Percentiles rank a stretch among this genome's conserved stretches.
These are phyloP conservation scores for Fraxinus dipetala DNA, from an alignment of 305 asterid species.

Conservation along the genomic window DNA sequence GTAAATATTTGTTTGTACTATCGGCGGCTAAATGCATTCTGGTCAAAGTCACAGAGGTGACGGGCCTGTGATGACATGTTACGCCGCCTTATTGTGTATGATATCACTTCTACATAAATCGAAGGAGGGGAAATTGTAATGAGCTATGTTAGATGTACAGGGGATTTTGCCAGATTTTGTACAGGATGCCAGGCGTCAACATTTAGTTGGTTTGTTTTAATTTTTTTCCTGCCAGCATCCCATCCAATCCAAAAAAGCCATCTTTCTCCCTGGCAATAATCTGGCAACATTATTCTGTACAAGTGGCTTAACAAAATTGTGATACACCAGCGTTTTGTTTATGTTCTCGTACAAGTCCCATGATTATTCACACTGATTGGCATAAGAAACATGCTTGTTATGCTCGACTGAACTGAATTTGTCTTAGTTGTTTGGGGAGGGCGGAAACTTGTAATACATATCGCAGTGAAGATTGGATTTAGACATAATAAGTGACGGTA, in stretches of 20 bases:
- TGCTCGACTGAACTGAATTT: neutral
- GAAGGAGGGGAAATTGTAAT: constrained; percentile 30
- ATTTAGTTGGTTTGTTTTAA: too few species aligned
- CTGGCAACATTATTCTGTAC: too few species aligned
- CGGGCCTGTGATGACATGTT: constrained; percentile 59
- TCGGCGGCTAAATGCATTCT: constrained; percentile 48
- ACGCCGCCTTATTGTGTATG: constrained; percentile 41
- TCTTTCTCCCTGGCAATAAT: too few species aligned
- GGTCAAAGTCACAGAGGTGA: constrained; percentile 98
- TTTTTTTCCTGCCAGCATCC: too few species aligned
- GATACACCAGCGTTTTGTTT: constrained; percentile 41
- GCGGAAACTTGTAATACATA: neutral
- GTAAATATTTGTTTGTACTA: constrained; percentile 62
- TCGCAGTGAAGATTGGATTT: neutral
- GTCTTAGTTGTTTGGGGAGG: neutral
- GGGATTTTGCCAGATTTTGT: too few species aligned
- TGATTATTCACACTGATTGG: neutral
- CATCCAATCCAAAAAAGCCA: too few species aligned
- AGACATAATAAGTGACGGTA: neutral
- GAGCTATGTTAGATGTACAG: too few species aligned
- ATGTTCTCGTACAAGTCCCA: constrained; percentile 28
- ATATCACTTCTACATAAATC: constrained; percentile 38
- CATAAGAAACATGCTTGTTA: neutral
- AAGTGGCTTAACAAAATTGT: constrained; percentile 22
- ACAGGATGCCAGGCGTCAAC: too few species aligned